Base-by-base conservation (phyloP, 1,139 yeast species). In the Pichia cactophila region DNA sequence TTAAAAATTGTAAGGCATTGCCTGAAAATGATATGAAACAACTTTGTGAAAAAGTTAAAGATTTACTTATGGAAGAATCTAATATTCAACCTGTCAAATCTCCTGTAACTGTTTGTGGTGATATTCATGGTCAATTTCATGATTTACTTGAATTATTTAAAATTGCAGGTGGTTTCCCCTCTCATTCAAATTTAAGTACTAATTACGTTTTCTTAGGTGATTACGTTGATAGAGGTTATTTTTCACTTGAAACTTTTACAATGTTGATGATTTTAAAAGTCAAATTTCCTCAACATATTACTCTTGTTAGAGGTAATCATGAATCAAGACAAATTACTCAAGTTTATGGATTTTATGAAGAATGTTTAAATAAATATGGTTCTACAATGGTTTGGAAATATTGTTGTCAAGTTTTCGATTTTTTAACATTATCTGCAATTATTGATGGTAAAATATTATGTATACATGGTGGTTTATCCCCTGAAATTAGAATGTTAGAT, bases 91-190 rank as follows among this genome's bases (percentile, higher is more conserved):
- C 98, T 0, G 97, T 92, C 14, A 88, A 84, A 65, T 81, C 94
- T 36, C 98, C 98, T 1, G 97, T 92, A n/a, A 89, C 97, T 1
- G 97, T 92, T 14, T 92, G 97, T 73, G 98, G 98, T 57, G 98
- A 92, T 69, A 95, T 92, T 57, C 98, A 92, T 68, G 98, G 98
- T 8, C 98, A 92, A 68, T 92, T 92, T 66, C 97, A 92, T 64
- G 98, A 92, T 67, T 73, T 92, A 54, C 73, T 92, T 63, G 97
- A 92, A 67, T 74, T 92, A 43, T 92, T 92, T 66, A 79, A 95
- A 58, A 86, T 90, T 43, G 83, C 95, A 31, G 98, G 98, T 31
- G 97, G 97, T 38, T 78, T 94, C 61, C 98, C 98, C 1, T 96
- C 97, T 1, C 72, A 71, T 54, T 73, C 80, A 2, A 57, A 54